Evolutionary conservation across 2,329 filamentous ascomycete species (phyloP).

Genomic region (Nigrograna mackinnonii): DNA sequence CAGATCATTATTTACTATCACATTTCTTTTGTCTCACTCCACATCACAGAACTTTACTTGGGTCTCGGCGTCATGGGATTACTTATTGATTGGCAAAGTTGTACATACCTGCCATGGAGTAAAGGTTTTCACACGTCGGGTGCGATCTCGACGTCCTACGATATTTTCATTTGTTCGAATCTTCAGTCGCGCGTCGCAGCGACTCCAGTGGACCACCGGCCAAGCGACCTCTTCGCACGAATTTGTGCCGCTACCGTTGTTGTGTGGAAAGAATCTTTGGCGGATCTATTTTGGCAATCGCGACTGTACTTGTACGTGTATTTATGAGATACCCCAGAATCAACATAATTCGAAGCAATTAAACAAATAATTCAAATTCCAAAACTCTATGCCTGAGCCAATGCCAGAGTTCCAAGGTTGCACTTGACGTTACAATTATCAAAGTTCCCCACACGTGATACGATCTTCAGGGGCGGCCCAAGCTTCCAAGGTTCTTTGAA

Average conservation of each 20-base stretch:
- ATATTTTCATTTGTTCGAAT: constrained; percentile 30
- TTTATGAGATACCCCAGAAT: constrained; percentile 38
- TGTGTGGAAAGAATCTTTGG: background rate
- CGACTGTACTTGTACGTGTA: constrained; percentile 26
- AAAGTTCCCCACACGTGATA: too few relatives aligned
- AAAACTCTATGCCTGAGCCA: too few relatives aligned
- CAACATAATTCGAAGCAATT: too few relatives aligned
- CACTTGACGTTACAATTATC: too few relatives aligned
- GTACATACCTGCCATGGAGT: constrained; percentile 17
- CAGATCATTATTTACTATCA: constrained; percentile 12
- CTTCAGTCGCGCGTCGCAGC: background rate
- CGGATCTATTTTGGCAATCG: constrained; percentile 5
- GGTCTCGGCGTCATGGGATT: background rate
- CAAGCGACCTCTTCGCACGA: constrained; percentile 1
- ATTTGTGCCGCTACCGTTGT: background rate
- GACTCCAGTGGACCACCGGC: background rate
- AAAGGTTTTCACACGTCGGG: constrained; percentile 30
- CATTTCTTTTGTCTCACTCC: constrained; percentile 8
- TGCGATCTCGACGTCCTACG: constrained; percentile 37
- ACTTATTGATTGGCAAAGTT: background rate
- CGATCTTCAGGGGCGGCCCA: too few relatives aligned
- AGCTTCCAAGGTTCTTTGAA: too few relatives aligned
- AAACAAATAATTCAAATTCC: too few relatives aligned
- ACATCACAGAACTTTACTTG: background rate
- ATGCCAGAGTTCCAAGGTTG: too few relatives aligned